A percentile compares a stretch with the other conserved stretches of the same genome.
Conservation (phyloP, 345 rosid genomes). For the Lenwebbia sp. region DNA sequence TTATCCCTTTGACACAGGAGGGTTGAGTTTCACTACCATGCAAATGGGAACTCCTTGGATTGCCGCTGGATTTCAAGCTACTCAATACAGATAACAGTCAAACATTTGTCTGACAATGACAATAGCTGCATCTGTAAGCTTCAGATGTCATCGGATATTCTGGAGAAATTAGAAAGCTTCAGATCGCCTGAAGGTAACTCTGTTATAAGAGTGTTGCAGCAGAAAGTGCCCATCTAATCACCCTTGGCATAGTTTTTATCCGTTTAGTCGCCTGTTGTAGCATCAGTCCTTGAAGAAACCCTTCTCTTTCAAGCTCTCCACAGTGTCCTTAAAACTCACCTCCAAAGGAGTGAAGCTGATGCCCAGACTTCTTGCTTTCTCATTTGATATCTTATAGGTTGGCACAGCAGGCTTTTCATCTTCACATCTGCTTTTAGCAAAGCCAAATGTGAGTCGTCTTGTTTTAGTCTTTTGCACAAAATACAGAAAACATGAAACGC, state of each 20-base stretch:
- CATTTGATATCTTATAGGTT: slow-evolving; percentile 29
- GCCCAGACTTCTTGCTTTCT: slow-evolving; percentile 36
- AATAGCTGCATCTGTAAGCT: neutral
- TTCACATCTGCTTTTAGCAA: slow-evolving; percentile 21
- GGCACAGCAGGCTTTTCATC: slow-evolving; percentile 11
- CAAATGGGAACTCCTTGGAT: too few species aligned
- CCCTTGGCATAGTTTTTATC: neutral
- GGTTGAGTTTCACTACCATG: too few species aligned
- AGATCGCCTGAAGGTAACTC: neutral
- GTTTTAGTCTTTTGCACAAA: too few species aligned
- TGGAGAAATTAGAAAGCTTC: neutral
- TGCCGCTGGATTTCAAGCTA: neutral
- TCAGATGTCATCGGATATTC: neutral
- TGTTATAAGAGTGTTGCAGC: neutral
- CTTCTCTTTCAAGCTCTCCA: slow-evolving; percentile 52
- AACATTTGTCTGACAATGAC: neutral
- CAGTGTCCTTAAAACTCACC: slow-evolving; percentile 43
- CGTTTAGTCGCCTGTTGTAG: too few species aligned
- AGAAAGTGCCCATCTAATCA: neutral
- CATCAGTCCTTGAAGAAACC: slow-evolving; percentile 6
- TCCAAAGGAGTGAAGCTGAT: slow-evolving; percentile 42
- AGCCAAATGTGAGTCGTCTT: too few species aligned
- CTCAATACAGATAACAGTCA: neutral
- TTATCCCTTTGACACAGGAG: too few species aligned
- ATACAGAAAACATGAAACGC: too few species aligned